Percentiles rank a stretch among this genome's conserved stretches.
phyloP scores from a whole-genome alignment of 345 rosid genomes.

The Eucalyptus viminalis region DNA sequence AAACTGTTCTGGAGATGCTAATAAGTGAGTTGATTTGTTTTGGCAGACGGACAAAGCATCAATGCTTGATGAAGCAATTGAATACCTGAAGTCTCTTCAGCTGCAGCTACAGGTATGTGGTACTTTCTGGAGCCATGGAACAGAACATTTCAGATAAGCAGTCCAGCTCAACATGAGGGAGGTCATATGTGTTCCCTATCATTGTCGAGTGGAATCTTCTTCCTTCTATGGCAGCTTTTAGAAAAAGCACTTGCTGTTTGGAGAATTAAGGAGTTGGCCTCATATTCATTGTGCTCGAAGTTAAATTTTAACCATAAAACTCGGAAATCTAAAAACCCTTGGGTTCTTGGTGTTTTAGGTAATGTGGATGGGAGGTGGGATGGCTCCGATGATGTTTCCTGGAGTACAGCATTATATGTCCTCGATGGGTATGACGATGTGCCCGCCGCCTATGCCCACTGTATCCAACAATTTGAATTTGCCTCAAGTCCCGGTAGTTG shows the following conservation, averaged over 20 bases:
- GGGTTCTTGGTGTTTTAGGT: conserved; percentile 27
- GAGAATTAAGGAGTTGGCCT: neutral
- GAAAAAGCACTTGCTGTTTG: neutral
- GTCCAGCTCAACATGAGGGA: neutral
- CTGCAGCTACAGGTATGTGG: conserved; percentile 66
- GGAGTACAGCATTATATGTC: conserved; percentile 55
- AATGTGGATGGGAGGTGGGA: conserved; percentile 89
- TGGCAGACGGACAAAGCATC: conserved; percentile 90
- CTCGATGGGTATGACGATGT: conserved; percentile 43
- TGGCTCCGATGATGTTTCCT: conserved; percentile 84
- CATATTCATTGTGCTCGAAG: neutral
- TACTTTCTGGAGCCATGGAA: neutral
- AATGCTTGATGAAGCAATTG: conserved; percentile 88
- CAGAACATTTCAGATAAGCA: neutral
- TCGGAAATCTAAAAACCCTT: neutral
- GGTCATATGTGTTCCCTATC: neutral
- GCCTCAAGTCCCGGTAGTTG: conserved; percentile 28
- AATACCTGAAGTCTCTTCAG: conserved; percentile 89
- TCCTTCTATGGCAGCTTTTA: neutral
- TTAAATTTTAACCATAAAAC: neutral
- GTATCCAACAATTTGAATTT: conserved; percentile 26
- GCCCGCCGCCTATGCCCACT: conserved; percentile 8
- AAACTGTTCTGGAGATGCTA: neutral
- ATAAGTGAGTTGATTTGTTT: neutral
- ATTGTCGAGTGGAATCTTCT: neutral